Base-by-base conservation (phyloP, 192 early-diverging fungal genomes). In the Linnemannia exigua region DNA sequence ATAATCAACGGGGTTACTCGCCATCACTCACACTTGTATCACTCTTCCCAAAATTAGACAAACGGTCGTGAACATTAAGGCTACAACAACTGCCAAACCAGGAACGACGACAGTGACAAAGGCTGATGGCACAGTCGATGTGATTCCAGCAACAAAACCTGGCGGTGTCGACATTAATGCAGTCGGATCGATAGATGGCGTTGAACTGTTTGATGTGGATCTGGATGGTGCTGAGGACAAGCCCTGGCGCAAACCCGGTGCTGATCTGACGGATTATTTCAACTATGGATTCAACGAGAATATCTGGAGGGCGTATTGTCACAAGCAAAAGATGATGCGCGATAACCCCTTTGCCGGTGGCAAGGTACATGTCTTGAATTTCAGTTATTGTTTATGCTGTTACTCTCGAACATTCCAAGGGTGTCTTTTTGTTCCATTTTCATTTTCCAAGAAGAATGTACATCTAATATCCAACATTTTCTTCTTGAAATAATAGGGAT, bases 201-300 rank as follows among this genome's bases (percentile, higher is more conserved):
- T 95, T 70, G 94, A 94, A 68, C 91, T 99, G 68, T 96, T 91
- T 83, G 97, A 97, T 70, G 94, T 97, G 16, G 98, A 99, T 88
- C 80, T 99, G 77, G 99, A 99, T 77, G 86, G 93, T 38, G 91
- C 96, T 14, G 97, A 99, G 50, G 99, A 99, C 74, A 99, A 99
- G 81, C 97, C 97, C 66, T 99, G 99, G 98, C 89, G 97, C 72
- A 96, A 94, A 37, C 96, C 96, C 19, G 95, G 95, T 67, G 97
- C 98, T 5, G 99, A 99, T 80, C 92, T 99, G 47, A 98, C 98
- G 3, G 99, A 99, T 86, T 99, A 98, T 89, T 99, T 99, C 90
- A 99, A 99, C 91, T 99, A 97, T 91, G 99, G 99, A 2, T 99
- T 99, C 83, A 98, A 96, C 87, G 98, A 99, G 87, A 87, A 90